Evolutionary conservation across 2,329 filamentous ascomycete species (phyloP), one percentile per base, ranked within the genome.

Genomic region (Gliomastix tumulicola): DNA sequence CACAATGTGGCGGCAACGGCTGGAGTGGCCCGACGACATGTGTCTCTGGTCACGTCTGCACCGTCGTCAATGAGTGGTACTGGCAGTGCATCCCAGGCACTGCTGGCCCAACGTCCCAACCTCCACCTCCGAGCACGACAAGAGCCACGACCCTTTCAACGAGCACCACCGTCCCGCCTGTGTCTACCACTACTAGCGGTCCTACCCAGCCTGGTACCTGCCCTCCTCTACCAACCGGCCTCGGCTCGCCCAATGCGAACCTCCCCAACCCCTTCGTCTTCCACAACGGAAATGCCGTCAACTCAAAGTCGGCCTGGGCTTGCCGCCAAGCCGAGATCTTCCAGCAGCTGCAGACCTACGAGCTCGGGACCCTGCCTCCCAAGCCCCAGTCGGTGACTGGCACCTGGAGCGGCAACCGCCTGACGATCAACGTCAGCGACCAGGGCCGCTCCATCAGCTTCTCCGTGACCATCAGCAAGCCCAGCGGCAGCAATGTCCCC

Each of bases 21-120:
- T 71, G 55, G 54, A 49, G 41, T 13, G 68, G 67, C 17, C 44
- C 63, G n/a, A 67, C 63, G 3, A 68, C 64, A 54, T 71, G 68
- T 39, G 45, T 38, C 5, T 56, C 55, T 15, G 65, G 63, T 36
- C 58, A 49, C 49, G 48, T 44, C 33, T 69, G 65, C 45, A 44
- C 50, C 31, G 42, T 45, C 27, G 41, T 44, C 36, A 63, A 63
- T 41, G 37, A 45, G 10, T 65, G 50, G 38, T 65, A 65, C 50
- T 59, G 47, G 7, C 61, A 65, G 40, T 60, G 57, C 38, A 38
- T 58, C 13, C 50, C 54, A 17, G 47, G 45, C 17, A 28, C 7
- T 12, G 39, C 41, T 17, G n/a, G n/a, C n/a, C n/a, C n/a, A n/a
- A n/a, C n/a, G n/a, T n/a, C n/a, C n/a, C n/a, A n/a, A n/a, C n/a